Evolutionary conservation across 768 basidiomycete genomes (phyloP), one percentile per base, ranked within the genome.

Genomic region (Podaxis sp.): DNA sequence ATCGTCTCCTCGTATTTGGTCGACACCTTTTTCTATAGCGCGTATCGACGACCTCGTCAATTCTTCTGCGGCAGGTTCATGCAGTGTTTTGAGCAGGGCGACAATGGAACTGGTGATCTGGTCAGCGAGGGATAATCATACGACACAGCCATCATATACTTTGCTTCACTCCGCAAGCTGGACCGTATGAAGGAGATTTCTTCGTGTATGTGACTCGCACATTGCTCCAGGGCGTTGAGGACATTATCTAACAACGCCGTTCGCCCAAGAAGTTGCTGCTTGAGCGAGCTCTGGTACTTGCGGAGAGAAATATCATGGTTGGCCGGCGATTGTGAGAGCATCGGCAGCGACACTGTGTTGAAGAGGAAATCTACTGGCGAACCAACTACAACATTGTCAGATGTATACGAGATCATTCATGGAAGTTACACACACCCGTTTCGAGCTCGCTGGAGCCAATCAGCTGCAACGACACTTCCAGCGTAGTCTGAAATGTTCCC

Each of bases 241-340:
- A 89, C 78, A 21, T 77, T 73, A 60, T 91, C 79, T 27, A 93
- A 72, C 46, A 84, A 70, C 0, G 83, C 76, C 10, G 88, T 88
- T 40, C 90, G 83, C 18, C 86, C 85, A 21, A 79, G 65, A n/a
- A 93, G 73, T 62, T 88, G 89, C 47, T 80, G 81, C 58, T 79
- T 84, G 37, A 94, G 68, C 2, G 81, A 71, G n/a, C 72, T 64
- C 64, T 82, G 84, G 67, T 90, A 92, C 66, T 78, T 82, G 46
- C 80, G 79, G 66, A 92, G 87, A 1, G 83, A 75, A 16, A 74
- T 70, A 61, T 55, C 59, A 50, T 25, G 37, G 23, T 36, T 38
- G 48, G 73, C 77, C 47, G 71, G 63, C 53, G 71, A 72, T 65
- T 81, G 76, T 38, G 78, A 75, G 16, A 77, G 66, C 2, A 80